Conservation (phyloP, 2,329 filamentous ascomycete genomes). For the Nemania sp. region DNA sequence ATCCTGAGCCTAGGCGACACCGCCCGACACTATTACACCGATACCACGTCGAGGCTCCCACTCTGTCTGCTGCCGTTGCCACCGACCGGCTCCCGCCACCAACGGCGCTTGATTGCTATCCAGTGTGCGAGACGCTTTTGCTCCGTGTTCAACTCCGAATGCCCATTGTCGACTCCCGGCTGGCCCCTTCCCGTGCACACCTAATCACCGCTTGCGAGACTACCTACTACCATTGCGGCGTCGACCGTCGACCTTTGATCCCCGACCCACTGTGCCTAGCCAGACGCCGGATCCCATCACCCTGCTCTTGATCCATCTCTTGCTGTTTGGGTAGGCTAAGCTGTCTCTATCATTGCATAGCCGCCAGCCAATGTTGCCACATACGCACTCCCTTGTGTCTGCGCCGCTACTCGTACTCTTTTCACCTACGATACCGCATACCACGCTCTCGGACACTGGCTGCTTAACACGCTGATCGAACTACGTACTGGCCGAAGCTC, state of each 20-base stretch:
- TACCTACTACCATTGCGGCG: too few relatives aligned
- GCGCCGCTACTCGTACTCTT: constrained; percentile 24
- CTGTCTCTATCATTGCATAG: not conserved
- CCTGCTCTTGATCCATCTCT: constrained; percentile 7
- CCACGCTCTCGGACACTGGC: constrained; percentile 1
- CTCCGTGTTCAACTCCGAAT: not conserved
- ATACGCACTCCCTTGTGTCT: constrained; percentile 9
- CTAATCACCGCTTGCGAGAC: too few relatives aligned
- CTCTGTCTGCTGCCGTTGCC: not conserved
- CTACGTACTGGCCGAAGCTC: not conserved
- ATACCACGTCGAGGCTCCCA: too few relatives aligned
- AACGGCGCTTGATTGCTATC: not conserved
- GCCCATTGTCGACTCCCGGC: not conserved
- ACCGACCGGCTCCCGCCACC: not conserved
- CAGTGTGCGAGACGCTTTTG: not conserved
- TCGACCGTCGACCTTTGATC: too few relatives aligned
- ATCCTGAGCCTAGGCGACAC: not conserved
- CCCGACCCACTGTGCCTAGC: too few relatives aligned
- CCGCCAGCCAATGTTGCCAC: constrained; percentile 26
- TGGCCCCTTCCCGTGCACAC: too few relatives aligned
- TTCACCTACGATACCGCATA: constrained; percentile 11
- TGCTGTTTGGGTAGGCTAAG: not conserved
- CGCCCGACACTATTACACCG: not conserved
- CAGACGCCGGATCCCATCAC: not conserved
- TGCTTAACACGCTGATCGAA: constrained; percentile 1